A percentile compares a stretch with the other conserved stretches of the same genome.
Evolutionary conservation across 129 eudicot species (phyloP).

Genomic region (Helichrysum umbraculigerum): DNA sequence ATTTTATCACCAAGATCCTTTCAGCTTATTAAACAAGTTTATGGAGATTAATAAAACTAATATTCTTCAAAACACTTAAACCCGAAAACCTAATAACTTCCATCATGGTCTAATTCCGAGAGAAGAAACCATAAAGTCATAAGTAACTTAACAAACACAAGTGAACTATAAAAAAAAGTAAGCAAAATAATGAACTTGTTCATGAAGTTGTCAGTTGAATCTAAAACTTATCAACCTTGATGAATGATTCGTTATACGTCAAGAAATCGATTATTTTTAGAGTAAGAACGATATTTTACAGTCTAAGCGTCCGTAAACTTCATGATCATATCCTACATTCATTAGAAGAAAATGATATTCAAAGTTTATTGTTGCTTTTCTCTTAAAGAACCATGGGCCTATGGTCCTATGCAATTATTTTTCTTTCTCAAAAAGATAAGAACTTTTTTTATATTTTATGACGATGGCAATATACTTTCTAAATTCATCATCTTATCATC

Average conservation of each 20-base stretch:
- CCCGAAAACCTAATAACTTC: neutral
- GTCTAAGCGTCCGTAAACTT: no score
- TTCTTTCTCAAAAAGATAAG: slow-evolving; percentile 28
- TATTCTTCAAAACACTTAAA: neutral
- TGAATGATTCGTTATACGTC: neutral
- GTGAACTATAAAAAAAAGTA: neutral
- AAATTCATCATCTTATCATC: slow-evolving; percentile 34
- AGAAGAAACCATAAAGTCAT: neutral
- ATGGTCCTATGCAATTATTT: slow-evolving; percentile 34
- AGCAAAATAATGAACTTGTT: neutral
- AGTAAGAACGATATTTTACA: no score
- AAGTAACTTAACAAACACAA: neutral
- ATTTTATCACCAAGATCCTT: neutral
- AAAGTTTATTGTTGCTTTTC: slow-evolving; percentile 31
- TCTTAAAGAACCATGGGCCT: slow-evolving; percentile 25
- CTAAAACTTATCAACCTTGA: no score
- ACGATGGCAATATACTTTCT: slow-evolving; percentile 25
- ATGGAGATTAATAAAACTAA: neutral
- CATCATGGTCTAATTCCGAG: neutral
- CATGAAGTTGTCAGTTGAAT: neutral
- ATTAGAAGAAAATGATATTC: slow-evolving; percentile 23
- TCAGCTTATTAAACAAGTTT: neutral
- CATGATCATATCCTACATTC: neutral
- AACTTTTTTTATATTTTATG: slow-evolving; percentile 25
- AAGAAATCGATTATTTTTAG: neutral